phyloP scores from a whole-genome alignment of 441 rosid genomes.

The Gossypium gossypioides region DNA sequence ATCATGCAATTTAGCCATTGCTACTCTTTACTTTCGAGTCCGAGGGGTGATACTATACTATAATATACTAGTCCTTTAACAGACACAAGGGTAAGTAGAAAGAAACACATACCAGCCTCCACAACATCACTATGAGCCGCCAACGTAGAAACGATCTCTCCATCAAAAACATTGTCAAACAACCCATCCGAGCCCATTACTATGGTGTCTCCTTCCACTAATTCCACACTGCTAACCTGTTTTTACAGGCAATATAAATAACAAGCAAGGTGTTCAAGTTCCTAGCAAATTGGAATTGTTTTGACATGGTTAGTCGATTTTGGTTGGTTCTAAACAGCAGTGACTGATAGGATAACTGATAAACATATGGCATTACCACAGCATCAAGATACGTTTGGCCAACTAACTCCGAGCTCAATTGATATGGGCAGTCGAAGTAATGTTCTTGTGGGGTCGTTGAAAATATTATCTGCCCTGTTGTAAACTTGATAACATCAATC shows the following conservation, averaged over 20 bases:
- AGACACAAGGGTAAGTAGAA: neutral
- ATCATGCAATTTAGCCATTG: conserved; percentile 12
- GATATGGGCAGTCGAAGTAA: conserved; percentile 85
- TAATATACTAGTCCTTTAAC: neutral
- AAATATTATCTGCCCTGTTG: conserved; percentile 59
- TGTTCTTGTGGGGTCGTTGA: conserved; percentile 81
- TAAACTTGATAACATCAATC: conserved; percentile 2
- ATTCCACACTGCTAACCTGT: conserved; percentile 60
- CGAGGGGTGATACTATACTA: neutral
- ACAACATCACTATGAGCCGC: conserved; percentile 30
- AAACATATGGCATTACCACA: conserved; percentile 28
- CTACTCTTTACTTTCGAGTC: neutral
- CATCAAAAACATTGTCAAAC: conserved; percentile 70
- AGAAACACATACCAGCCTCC: conserved; percentile 48
- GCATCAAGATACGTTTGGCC: conserved; percentile 86
- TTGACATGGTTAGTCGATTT: neutral
- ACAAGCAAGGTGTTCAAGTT: neutral
- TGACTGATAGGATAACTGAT: conserved; percentile 3
- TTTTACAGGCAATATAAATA: conserved; percentile 3
- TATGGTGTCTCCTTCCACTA: conserved; percentile 52
- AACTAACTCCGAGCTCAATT: conserved; percentile 66
- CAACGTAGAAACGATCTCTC: conserved; percentile 56
- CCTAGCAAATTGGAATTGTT: neutral
- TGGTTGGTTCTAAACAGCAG: neutral
- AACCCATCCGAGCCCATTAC: conserved; percentile 96